A percentile compares a stretch with the other conserved stretches of the same genome.
phyloP scores from a whole-genome alignment of 345 rosid species.

The Populus nigra region DNA sequence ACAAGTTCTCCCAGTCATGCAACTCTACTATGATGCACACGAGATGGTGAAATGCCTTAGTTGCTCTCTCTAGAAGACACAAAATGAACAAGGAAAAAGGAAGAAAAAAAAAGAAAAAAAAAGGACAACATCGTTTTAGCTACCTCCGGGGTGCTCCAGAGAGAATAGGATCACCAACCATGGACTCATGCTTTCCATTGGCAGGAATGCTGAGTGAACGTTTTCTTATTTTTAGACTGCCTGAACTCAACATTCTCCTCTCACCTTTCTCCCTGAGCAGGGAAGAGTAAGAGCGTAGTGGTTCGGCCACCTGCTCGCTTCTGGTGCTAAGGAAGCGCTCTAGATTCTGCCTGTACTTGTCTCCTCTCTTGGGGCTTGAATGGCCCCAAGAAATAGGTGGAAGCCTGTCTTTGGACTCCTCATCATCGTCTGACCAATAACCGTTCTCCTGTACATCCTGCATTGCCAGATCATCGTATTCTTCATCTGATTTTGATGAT shows the following conservation, averaged over 20 bases:
- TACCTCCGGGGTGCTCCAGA: constrained; percentile 53
- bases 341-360: constrained; percentile 57
- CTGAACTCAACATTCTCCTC: constrained; percentile 26
- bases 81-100: not conserved
- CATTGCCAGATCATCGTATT: constrained; percentile 96
- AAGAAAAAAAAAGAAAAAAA: not conserved
- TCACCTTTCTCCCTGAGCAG: constrained; percentile 44
- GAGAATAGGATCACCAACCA: constrained; percentile 49
- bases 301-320: constrained; percentile 45
- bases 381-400: constrained; percentile 10
- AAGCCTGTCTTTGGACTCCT: constrained; percentile 36
- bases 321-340: constrained; percentile 49
- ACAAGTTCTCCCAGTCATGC: not conserved
- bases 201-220: constrained; percentile 89
- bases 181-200: constrained; percentile 47
- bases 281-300: constrained; percentile 45
- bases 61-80: not conserved
- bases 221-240: constrained; percentile 46
- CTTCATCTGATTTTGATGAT: constrained; percentile 90
- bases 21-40: not conserved
- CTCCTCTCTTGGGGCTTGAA: constrained; percentile 24
- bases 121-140: constrained; percentile 15
- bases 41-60: not conserved
- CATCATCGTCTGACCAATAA: constrained; percentile 62
- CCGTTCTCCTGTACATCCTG: constrained; percentile 57